These are phyloP conservation scores for Aurantiochytrium sp. DNA, from an alignment of 108 stramenopile species.

Conservation along the genomic window DNA sequence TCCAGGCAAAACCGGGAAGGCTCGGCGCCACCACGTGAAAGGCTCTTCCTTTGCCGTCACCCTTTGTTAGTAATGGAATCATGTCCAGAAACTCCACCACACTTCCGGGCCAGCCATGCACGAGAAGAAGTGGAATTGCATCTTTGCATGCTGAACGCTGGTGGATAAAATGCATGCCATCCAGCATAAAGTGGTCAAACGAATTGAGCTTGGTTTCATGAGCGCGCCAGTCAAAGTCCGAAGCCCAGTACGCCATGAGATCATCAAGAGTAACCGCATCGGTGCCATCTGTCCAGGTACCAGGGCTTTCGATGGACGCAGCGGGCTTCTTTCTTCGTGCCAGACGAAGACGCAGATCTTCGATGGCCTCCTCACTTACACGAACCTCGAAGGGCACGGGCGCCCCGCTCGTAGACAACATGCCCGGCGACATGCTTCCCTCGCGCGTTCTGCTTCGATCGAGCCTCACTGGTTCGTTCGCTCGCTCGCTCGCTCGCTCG, in stretches of 20 bases:
- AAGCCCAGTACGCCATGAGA: background rate
- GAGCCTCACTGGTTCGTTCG: no score
- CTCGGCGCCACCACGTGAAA: conserved; percentile 15
- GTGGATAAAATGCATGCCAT: background rate
- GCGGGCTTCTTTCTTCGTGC: background rate
- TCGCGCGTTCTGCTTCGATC: no score
- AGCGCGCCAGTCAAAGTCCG: conserved; percentile 2
- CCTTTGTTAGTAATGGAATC: background rate
- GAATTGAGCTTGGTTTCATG: background rate
- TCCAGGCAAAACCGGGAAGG: background rate
- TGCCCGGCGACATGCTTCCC: no score
- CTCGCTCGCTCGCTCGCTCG: no score
- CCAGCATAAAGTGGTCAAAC: background rate
- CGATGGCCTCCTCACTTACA: background rate
- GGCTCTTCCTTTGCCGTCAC: background rate
- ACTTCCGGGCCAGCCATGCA: conserved; percentile 10
- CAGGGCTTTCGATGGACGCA: background rate
- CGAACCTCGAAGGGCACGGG: background rate
- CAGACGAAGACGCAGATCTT: background rate
- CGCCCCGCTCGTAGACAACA: background rate
- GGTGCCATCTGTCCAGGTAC: background rate
- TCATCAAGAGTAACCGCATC: background rate
- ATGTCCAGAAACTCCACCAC: background rate
- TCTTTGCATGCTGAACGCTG: background rate
- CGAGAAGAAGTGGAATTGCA: background rate